phyloP scores from a whole-genome alignment of 1,139 yeast species.

The Taphrina confusa region DNA sequence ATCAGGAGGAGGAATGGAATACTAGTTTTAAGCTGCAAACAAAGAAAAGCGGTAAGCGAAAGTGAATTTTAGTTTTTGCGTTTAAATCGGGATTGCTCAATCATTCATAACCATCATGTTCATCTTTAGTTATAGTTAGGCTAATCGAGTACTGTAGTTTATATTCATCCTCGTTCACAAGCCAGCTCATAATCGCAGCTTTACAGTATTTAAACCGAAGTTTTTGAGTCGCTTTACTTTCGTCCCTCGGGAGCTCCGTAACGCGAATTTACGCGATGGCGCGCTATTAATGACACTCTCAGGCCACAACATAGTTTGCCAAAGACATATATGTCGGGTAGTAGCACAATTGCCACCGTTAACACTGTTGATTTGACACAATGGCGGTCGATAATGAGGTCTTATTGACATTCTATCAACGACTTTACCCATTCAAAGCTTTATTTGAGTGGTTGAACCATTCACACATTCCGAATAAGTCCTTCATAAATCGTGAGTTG shows the following conservation, averaged over 20 bases:
- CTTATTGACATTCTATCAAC: conserved; percentile 72
- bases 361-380: background rate
- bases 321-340: background rate
- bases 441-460: conserved; percentile 89
- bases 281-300: too few relatives aligned
- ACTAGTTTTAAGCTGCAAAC: conserved; percentile 63
- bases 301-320: too few relatives aligned
- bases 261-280: too few relatives aligned
- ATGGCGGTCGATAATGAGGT: conserved; percentile 44
- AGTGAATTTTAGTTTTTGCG: conserved; percentile 19
- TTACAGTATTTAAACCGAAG: too few relatives aligned
- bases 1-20: conserved; percentile 56
- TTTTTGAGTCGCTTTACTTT: too few relatives aligned
- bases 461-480: conserved; percentile 63
- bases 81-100: conserved; percentile 6
- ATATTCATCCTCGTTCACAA: background rate
- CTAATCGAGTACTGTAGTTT: conserved; percentile 15
- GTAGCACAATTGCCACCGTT: background rate
- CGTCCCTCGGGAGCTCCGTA: too few relatives aligned
- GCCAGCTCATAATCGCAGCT: too few relatives aligned
- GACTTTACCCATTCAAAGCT: conserved; percentile 51
- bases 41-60: conserved; percentile 52
- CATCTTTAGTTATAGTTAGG: background rate
- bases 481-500: conserved; percentile 83
- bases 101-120: background rate